Evolutionary conservation across 1,284 basidiomycete genomes (phyloP).

Genomic region (Schizophyllum commune): DNA sequence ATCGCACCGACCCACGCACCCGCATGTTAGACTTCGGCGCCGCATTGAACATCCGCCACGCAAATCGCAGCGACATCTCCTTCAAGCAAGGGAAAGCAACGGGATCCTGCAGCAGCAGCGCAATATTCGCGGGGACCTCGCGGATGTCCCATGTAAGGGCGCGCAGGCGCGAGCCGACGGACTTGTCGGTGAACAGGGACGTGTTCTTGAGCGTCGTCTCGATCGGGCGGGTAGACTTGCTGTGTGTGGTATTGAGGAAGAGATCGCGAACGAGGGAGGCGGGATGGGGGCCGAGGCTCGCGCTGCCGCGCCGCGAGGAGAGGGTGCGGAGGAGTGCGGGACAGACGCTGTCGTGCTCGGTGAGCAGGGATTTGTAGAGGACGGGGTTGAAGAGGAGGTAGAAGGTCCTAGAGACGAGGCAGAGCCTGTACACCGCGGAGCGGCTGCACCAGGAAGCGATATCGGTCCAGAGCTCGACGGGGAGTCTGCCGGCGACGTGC

Average conservation of each 20-base stretch:
- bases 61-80: neutral
- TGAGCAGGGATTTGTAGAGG: neutral
- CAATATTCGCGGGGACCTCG: neutral
- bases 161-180: neutral
- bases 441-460: neutral
- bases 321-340: neutral
- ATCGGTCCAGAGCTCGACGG: neutral
- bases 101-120: neutral
- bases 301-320: neutral
- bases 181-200: neutral
- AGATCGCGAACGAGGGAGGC: neutral
- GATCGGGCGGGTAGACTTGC: neutral
- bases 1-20: neutral
- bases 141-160: neutral
- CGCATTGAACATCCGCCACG: neutral
- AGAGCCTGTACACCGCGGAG: neutral
- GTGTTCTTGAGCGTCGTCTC: neutral
- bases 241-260: neutral
- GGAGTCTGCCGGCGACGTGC: neutral
- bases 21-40: neutral
- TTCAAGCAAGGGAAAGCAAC: neutral
- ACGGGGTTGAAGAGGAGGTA: neutral
- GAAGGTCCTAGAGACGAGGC: neutral
- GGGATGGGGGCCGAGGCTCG: neutral
- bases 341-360: neutral